A percentile compares a stretch with the other conserved stretches of the same genome.
phyloP scores from a whole-genome alignment of 805 yeast genomes.

The Saccharomyces kudriavzevii region DNA sequence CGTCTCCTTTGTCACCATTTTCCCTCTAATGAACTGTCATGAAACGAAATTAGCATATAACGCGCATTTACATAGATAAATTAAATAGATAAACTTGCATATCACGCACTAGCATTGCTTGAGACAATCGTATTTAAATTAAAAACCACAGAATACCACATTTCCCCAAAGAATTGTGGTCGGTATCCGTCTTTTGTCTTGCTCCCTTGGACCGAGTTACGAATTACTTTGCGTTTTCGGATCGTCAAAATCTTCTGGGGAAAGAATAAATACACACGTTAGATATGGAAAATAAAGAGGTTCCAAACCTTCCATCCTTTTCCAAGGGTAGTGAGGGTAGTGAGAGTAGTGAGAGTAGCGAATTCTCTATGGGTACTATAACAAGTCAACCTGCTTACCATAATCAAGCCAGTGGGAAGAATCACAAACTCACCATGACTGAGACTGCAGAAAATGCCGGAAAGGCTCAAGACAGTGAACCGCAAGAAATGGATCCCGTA shows the following conservation, averaged over 20 bases:
- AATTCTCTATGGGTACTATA: not conserved
- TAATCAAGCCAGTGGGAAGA: not conserved
- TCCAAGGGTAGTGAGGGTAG: not conserved
- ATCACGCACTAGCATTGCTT: not conserved
- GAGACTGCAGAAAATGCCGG: not conserved
- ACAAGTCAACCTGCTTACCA: not conserved
- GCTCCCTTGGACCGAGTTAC: not conserved
- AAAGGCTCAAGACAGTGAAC: not conserved
- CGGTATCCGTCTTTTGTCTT: not conserved
- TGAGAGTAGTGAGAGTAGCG: not conserved
- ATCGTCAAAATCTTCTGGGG: not conserved
- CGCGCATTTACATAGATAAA: slow-evolving; percentile 1
- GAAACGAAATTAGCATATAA: not conserved
- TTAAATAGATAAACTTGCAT: not conserved
- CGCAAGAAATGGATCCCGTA: not conserved
- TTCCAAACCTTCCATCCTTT: not conserved
- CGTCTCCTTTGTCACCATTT: slow-evolving; percentile 1
- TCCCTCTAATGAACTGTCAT: not conserved
- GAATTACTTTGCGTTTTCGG: not conserved
- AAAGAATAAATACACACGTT: not conserved
- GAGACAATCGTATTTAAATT: not conserved
- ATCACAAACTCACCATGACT: not conserved
- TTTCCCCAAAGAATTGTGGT: not conserved
- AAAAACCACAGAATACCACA: not conserved
- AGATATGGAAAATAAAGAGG: not conserved